Percentiles rank a stretch among this genome's conserved stretches.
phyloP scores from a whole-genome alignment of 1,284 basidiomycete genomes.

The Pseudozyma hubeiensis region DNA sequence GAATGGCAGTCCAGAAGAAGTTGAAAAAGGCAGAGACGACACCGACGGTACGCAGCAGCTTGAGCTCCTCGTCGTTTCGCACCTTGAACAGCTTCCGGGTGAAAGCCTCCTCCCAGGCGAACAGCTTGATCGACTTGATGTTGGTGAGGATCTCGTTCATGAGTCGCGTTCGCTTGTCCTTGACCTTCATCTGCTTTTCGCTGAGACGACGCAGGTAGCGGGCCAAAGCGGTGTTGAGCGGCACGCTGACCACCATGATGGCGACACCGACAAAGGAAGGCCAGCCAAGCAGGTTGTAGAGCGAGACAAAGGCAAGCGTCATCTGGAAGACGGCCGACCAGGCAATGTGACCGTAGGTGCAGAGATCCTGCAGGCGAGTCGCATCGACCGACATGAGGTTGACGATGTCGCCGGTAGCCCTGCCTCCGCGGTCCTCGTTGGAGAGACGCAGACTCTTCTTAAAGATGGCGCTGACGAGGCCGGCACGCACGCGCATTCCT shows the following conservation, averaged over 20 bases:
- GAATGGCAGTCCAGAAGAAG: slow-evolving; percentile 77
- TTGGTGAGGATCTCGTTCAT: slow-evolving; percentile 66
- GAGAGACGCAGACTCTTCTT: slow-evolving; percentile 75
- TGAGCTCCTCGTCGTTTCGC: slow-evolving; percentile 78
- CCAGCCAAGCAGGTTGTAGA: slow-evolving; percentile 81
- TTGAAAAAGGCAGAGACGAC: slow-evolving; percentile 80
- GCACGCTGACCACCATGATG: slow-evolving; percentile 77
- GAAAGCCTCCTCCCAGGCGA: slow-evolving; percentile 62
- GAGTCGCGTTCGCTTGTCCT: slow-evolving; percentile 74
- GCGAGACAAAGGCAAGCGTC: slow-evolving; percentile 71
- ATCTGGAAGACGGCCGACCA: slow-evolving; percentile 76
- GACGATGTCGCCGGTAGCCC: slow-evolving; percentile 84
- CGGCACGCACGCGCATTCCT: slow-evolving; percentile 81
- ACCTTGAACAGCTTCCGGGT: slow-evolving; percentile 78
- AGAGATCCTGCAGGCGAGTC: slow-evolving; percentile 87
- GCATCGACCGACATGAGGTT: slow-evolving; percentile 95
- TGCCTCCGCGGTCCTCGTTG: slow-evolving; percentile 80
- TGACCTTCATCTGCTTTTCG: slow-evolving; percentile 87
- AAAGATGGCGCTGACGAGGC: slow-evolving; percentile 90
- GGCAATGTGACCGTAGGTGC: slow-evolving; percentile 80
- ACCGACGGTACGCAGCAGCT: slow-evolving; percentile 80
- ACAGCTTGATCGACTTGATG: slow-evolving; percentile 68
- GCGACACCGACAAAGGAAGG: slow-evolving; percentile 84
- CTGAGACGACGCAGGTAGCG: slow-evolving; percentile 79
- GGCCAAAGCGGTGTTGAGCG: slow-evolving; percentile 80